Base-by-base conservation (phyloP, 495 filamentous ascomycete genomes). In the Staphylotrichum tortipilum region DNA sequence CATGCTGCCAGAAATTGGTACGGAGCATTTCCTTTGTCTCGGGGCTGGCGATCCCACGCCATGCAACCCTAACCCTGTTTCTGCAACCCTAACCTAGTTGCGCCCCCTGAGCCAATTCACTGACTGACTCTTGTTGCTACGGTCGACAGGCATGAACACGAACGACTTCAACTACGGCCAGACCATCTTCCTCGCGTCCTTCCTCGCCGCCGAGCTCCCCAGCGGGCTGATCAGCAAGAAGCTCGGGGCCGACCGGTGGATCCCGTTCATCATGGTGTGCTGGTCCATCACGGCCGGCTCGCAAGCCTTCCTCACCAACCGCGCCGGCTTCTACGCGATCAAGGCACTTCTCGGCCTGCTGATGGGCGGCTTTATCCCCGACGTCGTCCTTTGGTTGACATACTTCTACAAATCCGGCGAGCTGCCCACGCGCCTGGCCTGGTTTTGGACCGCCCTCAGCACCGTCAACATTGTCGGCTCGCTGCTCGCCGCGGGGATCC, bases 381-480 rank as follows among this genome's bases (percentile, higher is more conserved):
- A 73, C 42, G 68, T 68, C 41, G 68, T 81, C 7, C 63, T 80
- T 5, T 79, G 71, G 59, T 58, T 79, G 38, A 72, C 70, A 11
- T 79, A 78, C 57, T 78, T 70, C 48, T 79, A 78, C 56, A 73
- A 70, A 57, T 62, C 66, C 17, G 62, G 61, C 9, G 77, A 80
- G 56, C 69, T 80, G 4, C 69, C 75, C 0, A 66, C 68, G 6
- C 67, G 78, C 4, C 58, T 81, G 3, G 58, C 68, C 1, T 73
- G 62, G 58, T 78, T 81, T 61, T 79, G 26, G 76, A 70, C 71
- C 0, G 64, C 70, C 1, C 54, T 70, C 18, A 65, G 58, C 34
- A 65, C 69, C 4, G 67, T 68, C 24, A 68, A 70, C 46, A 74
- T 79, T 35, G 57, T 77, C 35, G 74, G 70, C 3, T 66, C 75